Evolutionary conservation across 2,329 filamentous ascomycete genomes (phyloP).

Genomic region (Tricladium varicosporioides): DNA sequence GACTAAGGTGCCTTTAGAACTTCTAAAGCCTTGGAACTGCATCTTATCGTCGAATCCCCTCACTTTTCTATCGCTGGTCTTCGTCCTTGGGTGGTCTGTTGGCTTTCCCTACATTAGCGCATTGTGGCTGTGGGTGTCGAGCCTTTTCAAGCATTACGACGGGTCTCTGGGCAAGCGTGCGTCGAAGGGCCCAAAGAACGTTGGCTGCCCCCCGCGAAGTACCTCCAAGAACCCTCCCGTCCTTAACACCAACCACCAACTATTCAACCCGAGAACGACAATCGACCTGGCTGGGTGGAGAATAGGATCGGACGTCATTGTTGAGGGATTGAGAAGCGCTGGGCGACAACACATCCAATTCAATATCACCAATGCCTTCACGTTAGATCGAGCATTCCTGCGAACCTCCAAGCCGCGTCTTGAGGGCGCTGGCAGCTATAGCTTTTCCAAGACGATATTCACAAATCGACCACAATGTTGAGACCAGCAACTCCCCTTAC

Average conservation of each 20-base stretch:
- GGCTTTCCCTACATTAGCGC: not conserved
- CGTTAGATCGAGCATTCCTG: slow-evolving; percentile 13
- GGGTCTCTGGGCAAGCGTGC: not conserved
- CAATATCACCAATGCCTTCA: slow-evolving; percentile 3
- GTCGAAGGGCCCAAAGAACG: not conserved
- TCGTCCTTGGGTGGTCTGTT: not conserved
- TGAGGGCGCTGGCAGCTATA: slow-evolving; percentile 41
- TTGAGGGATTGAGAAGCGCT: not conserved
- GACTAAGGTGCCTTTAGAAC: too few relatives aligned
- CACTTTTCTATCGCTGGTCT: not conserved
- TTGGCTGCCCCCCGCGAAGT: not conserved
- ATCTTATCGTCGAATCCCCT: not conserved
- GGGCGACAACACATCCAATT: not conserved
- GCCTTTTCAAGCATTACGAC: not conserved
- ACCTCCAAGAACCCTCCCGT: not conserved
- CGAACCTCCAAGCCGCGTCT: slow-evolving; percentile 40
- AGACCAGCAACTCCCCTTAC: slow-evolving; percentile 90
- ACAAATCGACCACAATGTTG: slow-evolving; percentile 49
- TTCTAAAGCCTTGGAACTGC: too few relatives aligned
- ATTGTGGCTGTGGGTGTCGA: not conserved
- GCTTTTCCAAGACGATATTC: slow-evolving; percentile 19
- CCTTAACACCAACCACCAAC: not conserved
- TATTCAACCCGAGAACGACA: not conserved
- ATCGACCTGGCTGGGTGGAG: not conserved
- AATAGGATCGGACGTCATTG: not conserved